phyloP scores from a whole-genome alignment of 2,329 filamentous ascomycete genomes.

The Pseudovirgaria hyperparasitica region DNA sequence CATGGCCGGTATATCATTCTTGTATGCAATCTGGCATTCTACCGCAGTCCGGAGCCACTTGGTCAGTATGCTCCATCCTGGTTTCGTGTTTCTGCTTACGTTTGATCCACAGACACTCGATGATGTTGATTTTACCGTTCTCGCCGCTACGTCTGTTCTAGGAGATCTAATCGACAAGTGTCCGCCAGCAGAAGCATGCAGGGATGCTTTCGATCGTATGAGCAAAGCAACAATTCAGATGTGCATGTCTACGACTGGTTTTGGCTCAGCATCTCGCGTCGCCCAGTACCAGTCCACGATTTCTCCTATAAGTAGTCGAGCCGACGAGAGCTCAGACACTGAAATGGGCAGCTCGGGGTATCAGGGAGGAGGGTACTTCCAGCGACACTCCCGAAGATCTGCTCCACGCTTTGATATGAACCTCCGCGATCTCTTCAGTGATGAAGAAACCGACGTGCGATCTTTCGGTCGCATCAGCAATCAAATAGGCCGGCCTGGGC shows the following conservation, averaged over 20 bases:
- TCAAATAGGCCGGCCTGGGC: conserved; percentile 19
- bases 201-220: conserved; percentile 89
- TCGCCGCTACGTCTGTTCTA: conserved; percentile 86
- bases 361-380: conserved; percentile 9
- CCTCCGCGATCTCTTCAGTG: conserved; percentile 23
- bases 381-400: conserved; percentile 26
- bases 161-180: conserved; percentile 89
- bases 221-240: conserved; percentile 92
- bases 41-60: conserved; percentile 73
- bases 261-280: conserved; percentile 39
- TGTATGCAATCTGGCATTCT: conserved; percentile 97
- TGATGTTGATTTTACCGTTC: conserved; percentile 93
- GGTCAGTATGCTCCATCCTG: conserved; percentile 40
- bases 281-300: conserved; percentile 4
- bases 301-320: conserved; percentile 14
- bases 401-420: conserved; percentile 44
- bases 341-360: conserved; percentile 15
- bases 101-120: conserved; percentile 53
- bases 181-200: conserved; percentile 84
- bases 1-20: conserved; percentile 91
- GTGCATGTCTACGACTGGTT: conserved; percentile 78
- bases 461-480: conserved; percentile 24
- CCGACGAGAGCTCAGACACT: conserved; percentile 21
- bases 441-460: conserved; percentile 26
- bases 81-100: conserved; percentile 1